A percentile compares a stretch with the other conserved stretches of the same genome.
Conservation (phyloP, 176 grass and related monocot genomes). For the Avena insularis region DNA sequence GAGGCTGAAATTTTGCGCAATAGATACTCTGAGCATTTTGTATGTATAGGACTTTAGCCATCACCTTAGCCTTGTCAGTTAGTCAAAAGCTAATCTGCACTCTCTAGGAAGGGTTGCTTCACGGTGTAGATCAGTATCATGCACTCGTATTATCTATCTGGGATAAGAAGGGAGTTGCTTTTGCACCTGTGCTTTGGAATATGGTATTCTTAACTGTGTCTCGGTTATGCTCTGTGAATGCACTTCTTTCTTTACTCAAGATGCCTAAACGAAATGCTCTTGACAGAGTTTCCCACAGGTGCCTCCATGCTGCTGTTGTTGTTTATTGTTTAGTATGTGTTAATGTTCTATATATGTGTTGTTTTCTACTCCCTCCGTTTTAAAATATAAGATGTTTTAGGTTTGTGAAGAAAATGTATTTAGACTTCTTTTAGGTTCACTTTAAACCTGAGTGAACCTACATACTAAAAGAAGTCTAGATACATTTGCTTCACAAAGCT, state of each 20-base stretch:
- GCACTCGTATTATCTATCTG: neutral
- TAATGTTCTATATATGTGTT: too few species aligned
- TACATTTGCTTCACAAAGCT: too few species aligned
- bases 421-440: too few species aligned
- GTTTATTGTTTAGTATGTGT: too few species aligned
- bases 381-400: too few species aligned
- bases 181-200: neutral
- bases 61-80: neutral
- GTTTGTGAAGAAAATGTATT: too few species aligned
- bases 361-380: too few species aligned
- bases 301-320: too few species aligned
- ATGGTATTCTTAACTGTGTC: neutral
- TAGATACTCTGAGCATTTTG: neutral
- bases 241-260: neutral
- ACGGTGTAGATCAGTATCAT: neutral
- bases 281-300: too few species aligned
- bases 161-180: neutral
- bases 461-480: too few species aligned
- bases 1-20: constrained; percentile 28
- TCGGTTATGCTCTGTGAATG: neutral
- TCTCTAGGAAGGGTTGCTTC: neutral
- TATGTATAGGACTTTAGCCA: neutral
- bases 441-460: too few species aligned
- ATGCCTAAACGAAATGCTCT: too few species aligned
- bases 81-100: constrained; percentile 6